phyloP scores from a whole-genome alignment of 495 filamentous ascomycete genomes.

The Bacidia rubella region DNA sequence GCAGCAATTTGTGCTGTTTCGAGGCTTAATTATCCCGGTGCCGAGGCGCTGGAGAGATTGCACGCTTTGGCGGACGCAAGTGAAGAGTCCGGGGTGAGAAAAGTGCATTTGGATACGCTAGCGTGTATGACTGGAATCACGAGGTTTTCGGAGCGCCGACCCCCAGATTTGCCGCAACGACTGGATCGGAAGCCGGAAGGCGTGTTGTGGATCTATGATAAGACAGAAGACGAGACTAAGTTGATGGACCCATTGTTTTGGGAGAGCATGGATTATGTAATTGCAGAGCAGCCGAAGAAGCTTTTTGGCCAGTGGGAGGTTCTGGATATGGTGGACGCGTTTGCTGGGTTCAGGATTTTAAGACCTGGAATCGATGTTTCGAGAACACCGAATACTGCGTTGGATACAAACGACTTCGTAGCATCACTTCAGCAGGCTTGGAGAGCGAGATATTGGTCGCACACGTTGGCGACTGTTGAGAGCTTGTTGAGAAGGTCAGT shows the following conservation, averaged over 20 bases:
- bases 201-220: conserved; percentile 41
- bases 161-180: conserved; percentile 1
- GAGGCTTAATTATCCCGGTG: conserved; percentile 81
- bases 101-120: conserved; percentile 70
- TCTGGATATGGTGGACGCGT: conserved; percentile 54
- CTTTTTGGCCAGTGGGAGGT: conserved; percentile 58
- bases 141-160: conserved; percentile 51
- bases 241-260: conserved; percentile 59
- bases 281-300: conserved; percentile 51
- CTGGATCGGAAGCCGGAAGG: neutral
- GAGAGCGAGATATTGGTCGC: neutral
- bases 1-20: conserved; percentile 54
- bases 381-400: neutral
- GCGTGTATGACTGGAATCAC: conserved; percentile 92
- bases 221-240: conserved; percentile 33
- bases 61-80: conserved; percentile 27
- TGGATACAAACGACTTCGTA: neutral
- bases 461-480: conserved; percentile 10
- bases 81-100: conserved; percentile 1
- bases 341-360: conserved; percentile 53
- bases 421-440: neutral
- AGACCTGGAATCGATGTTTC: conserved; percentile 32
- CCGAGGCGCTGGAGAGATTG: conserved; percentile 48
- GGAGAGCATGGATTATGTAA: conserved; percentile 65
- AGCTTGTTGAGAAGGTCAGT: conserved; percentile 20